Base-by-base conservation (phyloP, 2,329 filamentous ascomycete species). In the Microsporum ferrugineum region DNA sequence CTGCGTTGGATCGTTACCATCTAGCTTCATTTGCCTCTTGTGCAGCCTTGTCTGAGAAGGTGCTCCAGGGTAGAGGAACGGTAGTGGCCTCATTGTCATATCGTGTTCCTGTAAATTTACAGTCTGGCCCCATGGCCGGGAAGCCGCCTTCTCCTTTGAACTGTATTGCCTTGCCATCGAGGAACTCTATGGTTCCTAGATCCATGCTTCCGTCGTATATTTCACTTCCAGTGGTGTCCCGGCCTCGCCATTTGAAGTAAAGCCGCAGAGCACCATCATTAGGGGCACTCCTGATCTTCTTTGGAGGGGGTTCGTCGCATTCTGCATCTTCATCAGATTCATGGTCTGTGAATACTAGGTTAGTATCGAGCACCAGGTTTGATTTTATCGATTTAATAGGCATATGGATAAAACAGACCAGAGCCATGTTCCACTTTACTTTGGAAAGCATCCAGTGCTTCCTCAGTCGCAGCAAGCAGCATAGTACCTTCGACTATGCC, bases 401-500 rank as follows among this genome's bases (percentile, higher is more conserved):
- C 4, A n/a, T 7, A 29, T 36, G 17, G 43, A 17, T 38, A 29
- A 45, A 8, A 34, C 45, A 29, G 17, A 51, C 57, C 45, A 17
- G 39, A 7, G 5, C n/a, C 27, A 17, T 36, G 14, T 31, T 53
- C 36, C 58, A 36, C 47, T 51, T 33, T 60, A 29, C 27, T 29
- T n/a, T 61, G 47, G 31, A 62, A 61, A 23, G 34, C 58, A 31
- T 60, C 33, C 5, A 64, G 47, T 14, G 63, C 56, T 3, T 39
- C 23, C 33, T 62, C 58, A 36, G 60, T 56, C n/a, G 58, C 6
- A 10, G 63, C 63, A 29, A 66, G 60, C 3, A 65, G 36, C 63
- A 66, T 66, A 5, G 63, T 65, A 3, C 65, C 65, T 55, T 66
- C 63, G n/a, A 66, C 7, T 10, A 65, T 60, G 5, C 64, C 64